phyloP scores from a whole-genome alignment of 2,329 filamentous ascomycete species.

The Endocalyx cinctus region DNA sequence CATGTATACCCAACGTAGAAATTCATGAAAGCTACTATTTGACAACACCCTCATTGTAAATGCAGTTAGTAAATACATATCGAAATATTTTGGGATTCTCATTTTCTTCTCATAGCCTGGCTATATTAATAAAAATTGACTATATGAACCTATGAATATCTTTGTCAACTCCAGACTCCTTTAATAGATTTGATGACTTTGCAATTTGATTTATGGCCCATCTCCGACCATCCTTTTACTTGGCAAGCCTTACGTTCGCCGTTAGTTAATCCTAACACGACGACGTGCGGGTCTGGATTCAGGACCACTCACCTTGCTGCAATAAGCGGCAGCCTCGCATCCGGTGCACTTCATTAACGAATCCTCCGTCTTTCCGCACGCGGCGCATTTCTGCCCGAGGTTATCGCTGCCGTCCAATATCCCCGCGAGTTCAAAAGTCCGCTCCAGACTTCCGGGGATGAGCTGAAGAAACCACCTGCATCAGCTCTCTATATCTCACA shows the following conservation, averaged over 20 bases:
- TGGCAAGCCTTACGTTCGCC: constrained; percentile 35
- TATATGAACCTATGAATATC: no score
- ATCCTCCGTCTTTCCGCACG: constrained; percentile 18
- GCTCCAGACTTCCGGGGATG: constrained; percentile 18
- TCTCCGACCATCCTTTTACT: constrained; percentile 35
- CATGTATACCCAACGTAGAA: no score
- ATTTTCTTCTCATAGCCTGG: no score
- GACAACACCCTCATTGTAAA: no score
- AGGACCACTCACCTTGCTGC: constrained; percentile 35
- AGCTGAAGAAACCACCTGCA: constrained; percentile 8
- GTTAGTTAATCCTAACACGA: neutral
- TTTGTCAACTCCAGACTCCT: constrained; percentile 32
- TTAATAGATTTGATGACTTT: constrained; percentile 36
- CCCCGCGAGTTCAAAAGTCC: constrained; percentile 18
- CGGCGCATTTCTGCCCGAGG: constrained; percentile 17
- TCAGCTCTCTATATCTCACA: neutral
- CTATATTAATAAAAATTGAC: no score
- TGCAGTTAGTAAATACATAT: no score
- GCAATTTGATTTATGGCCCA: constrained; percentile 40
- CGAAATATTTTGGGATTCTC: no score
- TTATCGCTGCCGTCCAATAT: constrained; percentile 4
- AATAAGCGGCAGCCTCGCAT: constrained; percentile 40
- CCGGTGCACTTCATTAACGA: constrained; percentile 36
- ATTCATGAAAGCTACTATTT: no score
- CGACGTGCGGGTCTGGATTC: neutral